These are phyloP conservation scores for Lavandula angustifolia DNA, from an alignment of 257 asterid genomes.

Conservation along the genomic window DNA sequence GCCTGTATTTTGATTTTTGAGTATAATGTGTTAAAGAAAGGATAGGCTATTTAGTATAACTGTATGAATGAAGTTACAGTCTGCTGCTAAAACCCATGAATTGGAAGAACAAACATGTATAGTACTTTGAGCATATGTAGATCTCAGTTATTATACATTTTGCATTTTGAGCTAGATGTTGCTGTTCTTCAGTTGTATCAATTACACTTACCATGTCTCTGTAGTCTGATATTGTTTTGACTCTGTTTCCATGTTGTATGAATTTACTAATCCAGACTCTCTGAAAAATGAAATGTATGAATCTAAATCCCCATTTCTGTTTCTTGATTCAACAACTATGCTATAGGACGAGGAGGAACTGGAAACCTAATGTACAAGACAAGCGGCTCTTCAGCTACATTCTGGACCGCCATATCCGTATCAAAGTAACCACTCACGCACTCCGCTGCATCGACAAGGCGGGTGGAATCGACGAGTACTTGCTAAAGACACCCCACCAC, in stretches of 20 bases:
- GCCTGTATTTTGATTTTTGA: neutral
- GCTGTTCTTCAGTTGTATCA: neutral
- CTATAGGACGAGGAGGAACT: conserved; percentile 69
- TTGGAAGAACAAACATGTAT: no score
- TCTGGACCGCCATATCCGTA: conserved; percentile 71
- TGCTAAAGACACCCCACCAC: conserved; percentile 82
- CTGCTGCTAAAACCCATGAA: neutral
- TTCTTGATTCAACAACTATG: conserved; percentile 29
- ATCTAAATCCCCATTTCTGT: conserved; percentile 19
- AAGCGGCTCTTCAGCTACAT: conserved; percentile 88
- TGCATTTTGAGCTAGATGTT: conserved; percentile 9
- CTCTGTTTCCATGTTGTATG: neutral
- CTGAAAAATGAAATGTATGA: neutral
- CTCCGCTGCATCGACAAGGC: conserved; percentile 95
- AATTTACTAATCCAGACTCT: neutral
- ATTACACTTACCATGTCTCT: neutral
- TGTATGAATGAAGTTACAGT: neutral
- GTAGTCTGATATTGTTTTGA: neutral
- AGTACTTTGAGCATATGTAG: neutral
- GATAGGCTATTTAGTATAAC: neutral
- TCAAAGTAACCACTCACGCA: conserved; percentile 85
- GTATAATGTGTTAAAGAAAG: neutral
- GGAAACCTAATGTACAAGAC: conserved; percentile 90
- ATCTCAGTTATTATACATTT: conserved; percentile 4
- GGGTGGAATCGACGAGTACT: conserved; percentile 88